Evolutionary conservation across 768 basidiomycete species (phyloP).

Genomic region (Mycena floridula): DNA sequence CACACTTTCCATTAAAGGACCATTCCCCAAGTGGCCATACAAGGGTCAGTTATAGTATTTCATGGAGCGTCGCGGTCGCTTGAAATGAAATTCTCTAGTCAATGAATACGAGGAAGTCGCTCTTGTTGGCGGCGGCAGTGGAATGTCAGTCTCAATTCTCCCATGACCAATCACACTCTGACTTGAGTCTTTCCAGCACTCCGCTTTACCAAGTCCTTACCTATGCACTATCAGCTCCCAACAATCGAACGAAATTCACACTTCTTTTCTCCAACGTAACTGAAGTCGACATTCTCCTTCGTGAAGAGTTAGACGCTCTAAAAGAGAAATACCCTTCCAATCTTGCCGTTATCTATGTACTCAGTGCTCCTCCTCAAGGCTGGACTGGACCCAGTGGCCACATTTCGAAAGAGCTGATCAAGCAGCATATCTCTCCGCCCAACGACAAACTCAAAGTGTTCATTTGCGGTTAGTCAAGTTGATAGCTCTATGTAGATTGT

Average conservation of each 20-base stretch:
- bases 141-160: constrained; percentile 56
- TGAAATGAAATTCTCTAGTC: constrained; percentile 31
- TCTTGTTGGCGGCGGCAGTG: constrained; percentile 89
- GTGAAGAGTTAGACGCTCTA: constrained; percentile 67
- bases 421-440: constrained; percentile 63
- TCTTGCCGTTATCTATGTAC: constrained; percentile 78
- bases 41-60: constrained; percentile 42
- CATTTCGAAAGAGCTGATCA: constrained; percentile 66
- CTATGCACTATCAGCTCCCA: constrained; percentile 64
- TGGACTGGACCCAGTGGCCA: constrained; percentile 73
- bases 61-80: not conserved
- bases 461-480: constrained; percentile 68
- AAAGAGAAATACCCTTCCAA: constrained; percentile 62
- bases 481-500: not conserved
- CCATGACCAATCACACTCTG: not conserved
- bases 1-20: constrained; percentile 83
- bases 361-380: constrained; percentile 64
- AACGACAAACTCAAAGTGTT: constrained; percentile 72
- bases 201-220: constrained; percentile 79
- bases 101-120: constrained; percentile 84
- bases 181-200: constrained; percentile 44
- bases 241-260: constrained; percentile 92
- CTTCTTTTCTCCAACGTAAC: constrained; percentile 88
- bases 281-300: constrained; percentile 85
- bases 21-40: constrained; percentile 83